Evolutionary conservation across 73 alveolate genomes (phyloP), one percentile per base, ranked within the genome.

Genomic region (Tetrahymena elliotti): DNA sequence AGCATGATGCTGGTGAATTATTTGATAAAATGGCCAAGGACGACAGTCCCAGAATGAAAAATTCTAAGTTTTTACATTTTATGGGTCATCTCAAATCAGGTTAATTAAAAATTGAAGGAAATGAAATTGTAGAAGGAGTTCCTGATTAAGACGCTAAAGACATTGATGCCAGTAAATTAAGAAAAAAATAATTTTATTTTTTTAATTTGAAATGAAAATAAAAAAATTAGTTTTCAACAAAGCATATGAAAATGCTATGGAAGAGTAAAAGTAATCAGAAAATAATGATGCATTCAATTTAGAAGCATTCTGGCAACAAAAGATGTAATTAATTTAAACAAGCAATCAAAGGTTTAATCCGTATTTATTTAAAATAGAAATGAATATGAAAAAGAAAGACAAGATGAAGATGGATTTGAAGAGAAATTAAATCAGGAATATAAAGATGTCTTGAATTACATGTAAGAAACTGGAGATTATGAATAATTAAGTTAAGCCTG

Each of bases 351-450:
- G 6, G 10, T 10, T 31, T 27, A 68, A 4, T 68, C 1, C 13
- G 2, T 10, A 40, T 40, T 1, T 5, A 47, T 47, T 0, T 24
- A n/a, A 39, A 47, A 94, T 22, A 84, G 93, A 94, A 13, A 39
- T 41, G 54, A 68, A 36, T 94, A 84, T 52, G 93, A 94, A 47
- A 40, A 37, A 22, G 93, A 84, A 94, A 94, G 93, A 52, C 35
- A 94, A 88, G 52, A 94, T 83, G 93, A 94, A 93, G 95, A 94
- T 84, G 83, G 40, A 1, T 68, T 94, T 84, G 93, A 94, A 83
- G 40, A 94, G 37, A 38, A 94, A 88, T 94, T 68, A 52, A 95
- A 94, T 40, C 36, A 94, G 38, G 95, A 92, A 39, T 83, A 53
- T 41, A 20, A 84, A n/a, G 96, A 94, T 53, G 93, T 84, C 84